Conservation (phyloP, 1,284 basidiomycete species). For the Calocybe gambosa region DNA sequence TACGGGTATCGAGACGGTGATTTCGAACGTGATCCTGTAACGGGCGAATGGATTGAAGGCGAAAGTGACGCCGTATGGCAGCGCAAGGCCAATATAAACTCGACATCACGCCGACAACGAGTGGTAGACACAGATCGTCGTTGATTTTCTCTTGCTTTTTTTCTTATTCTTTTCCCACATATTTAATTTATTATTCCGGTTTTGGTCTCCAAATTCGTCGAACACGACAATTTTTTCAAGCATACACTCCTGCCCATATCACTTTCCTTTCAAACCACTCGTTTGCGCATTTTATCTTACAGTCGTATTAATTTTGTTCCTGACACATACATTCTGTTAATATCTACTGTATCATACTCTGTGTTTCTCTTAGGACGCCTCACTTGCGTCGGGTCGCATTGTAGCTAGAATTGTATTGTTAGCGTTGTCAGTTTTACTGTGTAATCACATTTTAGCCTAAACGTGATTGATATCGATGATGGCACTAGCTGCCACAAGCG, state of each 20-base stretch:
- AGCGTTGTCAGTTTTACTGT: background rate
- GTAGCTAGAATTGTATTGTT: background rate
- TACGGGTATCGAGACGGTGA: constrained; percentile 80
- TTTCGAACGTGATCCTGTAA: constrained; percentile 61
- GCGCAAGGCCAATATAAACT: constrained; percentile 33
- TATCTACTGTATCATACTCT: background rate
- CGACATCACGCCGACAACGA: constrained; percentile 18
- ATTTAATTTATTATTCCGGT: constrained; percentile 4
- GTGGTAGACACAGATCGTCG: constrained; percentile 26
- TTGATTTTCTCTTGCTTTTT: constrained; percentile 8
- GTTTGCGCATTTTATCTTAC: constrained; percentile 1
- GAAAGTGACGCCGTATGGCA: constrained; percentile 63
- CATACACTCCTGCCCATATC: background rate
- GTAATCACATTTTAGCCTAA: no score
- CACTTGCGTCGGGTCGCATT: background rate
- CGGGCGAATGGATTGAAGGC: constrained; percentile 58
- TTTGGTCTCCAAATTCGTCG: background rate
- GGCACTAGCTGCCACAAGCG: constrained; percentile 42
- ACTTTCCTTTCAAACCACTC: background rate
- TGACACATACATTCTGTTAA: background rate
- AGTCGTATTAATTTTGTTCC: constrained; percentile 1
- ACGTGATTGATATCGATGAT: constrained; percentile 44
- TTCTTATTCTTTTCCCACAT: constrained; percentile 2
- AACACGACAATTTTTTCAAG: constrained; percentile 1
- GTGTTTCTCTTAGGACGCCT: no score